These are phyloP conservation scores for Fusarium longipes DNA, from an alignment of 2,329 filamentous ascomycete genomes.

Conservation along the genomic window DNA sequence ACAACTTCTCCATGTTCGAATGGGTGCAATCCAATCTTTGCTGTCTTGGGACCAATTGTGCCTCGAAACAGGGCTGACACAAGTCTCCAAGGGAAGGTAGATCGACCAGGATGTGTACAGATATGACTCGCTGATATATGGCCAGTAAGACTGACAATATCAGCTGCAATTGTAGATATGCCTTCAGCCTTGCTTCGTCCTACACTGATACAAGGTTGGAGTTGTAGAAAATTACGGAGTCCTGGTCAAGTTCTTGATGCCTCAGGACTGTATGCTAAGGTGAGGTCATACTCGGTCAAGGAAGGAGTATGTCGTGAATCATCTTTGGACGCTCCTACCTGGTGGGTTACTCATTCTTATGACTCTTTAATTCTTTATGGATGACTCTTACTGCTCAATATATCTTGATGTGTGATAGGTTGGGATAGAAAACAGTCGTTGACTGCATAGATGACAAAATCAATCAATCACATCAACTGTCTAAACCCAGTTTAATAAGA, in stretches of 20 bases:
- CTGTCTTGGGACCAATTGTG: slow-evolving; percentile 3
- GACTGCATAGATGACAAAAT: not conserved
- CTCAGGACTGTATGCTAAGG: slow-evolving; percentile 32
- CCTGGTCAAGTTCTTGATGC: slow-evolving; percentile 37
- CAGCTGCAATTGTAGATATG: slow-evolving; percentile 14
- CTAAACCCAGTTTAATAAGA: not conserved
- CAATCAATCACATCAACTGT: not conserved
- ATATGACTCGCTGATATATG: not conserved
- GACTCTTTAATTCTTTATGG: slow-evolving; percentile 28
- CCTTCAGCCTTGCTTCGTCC: slow-evolving; percentile 31
- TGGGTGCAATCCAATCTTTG: not conserved
- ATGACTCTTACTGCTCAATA: slow-evolving; percentile 29
- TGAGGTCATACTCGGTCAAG: slow-evolving; percentile 2
- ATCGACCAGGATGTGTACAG: slow-evolving; percentile 3
- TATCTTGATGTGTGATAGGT: slow-evolving; percentile 11
- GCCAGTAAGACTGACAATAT: not conserved
- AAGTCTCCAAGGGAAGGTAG: not conserved
- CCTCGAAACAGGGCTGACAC: not conserved
- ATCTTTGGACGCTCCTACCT: not conserved
- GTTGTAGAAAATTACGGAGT: slow-evolving; percentile 17
- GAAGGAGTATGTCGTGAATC: not conserved
- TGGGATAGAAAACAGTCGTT: slow-evolving; percentile 5
- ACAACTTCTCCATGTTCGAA: slow-evolving; percentile 19
- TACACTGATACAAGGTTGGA: slow-evolving; percentile 20
- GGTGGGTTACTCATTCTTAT: slow-evolving; percentile 11